Evolutionary conservation across 2,329 filamentous ascomycete species (phyloP), one percentile per base, ranked within the genome.

Genomic region (Fusarium stilboides): DNA sequence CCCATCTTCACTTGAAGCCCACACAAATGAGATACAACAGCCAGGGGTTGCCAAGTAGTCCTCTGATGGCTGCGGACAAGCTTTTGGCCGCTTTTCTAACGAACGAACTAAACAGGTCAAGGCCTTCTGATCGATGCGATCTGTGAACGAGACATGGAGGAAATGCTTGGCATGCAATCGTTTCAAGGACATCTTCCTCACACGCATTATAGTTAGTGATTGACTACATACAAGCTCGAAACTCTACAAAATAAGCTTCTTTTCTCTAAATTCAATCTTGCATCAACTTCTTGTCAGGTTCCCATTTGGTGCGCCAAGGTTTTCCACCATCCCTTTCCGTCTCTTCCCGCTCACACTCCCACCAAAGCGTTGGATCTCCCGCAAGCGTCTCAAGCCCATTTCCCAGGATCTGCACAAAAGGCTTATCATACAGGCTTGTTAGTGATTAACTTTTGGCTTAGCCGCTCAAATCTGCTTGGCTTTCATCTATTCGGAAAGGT

Each of bases 1-100:
- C 37, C 51, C 47, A 58, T 63, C 63, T 68, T 46, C 55, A 55
- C 70, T 63, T 51, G 13, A 43, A 43, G 33, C 40, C 57, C 57
- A 62, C 49, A 57, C 20, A 53, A 60, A 45, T 54, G 31, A 61
- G 54, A 64, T 57, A n/a, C 20, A 37, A 15, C 36, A 34, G 13
- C 47, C 46, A 57, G 57, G 51, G 62, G 17, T 53, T 31, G 36
- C 45, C 37, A 43, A 24, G 19, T 47, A 52, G 39, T 58, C 26
- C 34, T 46, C 14, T 37, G 28, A 34, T 57, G 31, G 59, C 39
- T 12, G 17, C 28, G 19, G 59, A 70, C 58, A 70, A 70, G 68
- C 67, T 68, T 70, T 70, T 50, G 58, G 39, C 24, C 31, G 47
- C 34, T 33, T 34, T 42, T 45, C 53, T 19, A 49, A 55, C 31